Conservation (phyloP, 2,329 filamentous ascomycete genomes). For the Juglanconis sp. region DNA sequence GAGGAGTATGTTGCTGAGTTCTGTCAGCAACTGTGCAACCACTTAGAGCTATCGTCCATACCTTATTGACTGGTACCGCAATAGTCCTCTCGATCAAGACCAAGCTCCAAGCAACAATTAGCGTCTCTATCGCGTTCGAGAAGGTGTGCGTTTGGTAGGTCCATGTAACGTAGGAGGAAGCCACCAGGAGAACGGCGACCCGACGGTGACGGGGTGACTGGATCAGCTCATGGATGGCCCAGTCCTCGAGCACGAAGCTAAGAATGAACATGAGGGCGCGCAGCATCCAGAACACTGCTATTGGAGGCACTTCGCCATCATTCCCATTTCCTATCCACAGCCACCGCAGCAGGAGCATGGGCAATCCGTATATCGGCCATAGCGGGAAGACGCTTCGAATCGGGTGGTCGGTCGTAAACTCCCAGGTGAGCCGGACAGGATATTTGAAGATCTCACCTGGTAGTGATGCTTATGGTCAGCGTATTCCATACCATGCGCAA, state of each 20-base stretch:
- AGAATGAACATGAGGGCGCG: conserved; percentile 88
- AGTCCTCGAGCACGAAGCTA: conserved; percentile 96
- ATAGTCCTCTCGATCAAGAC: conserved; percentile 86
- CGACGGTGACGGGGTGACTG: conserved; percentile 68
- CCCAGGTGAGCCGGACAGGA: conserved; percentile 87
- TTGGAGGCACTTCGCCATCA: conserved; percentile 75
- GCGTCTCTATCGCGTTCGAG: conserved; percentile 93
- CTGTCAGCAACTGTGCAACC: conserved; percentile 23
- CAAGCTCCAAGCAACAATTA: conserved; percentile 89
- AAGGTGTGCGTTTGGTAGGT: conserved; percentile 98
- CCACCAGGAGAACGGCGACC: conserved; percentile 77
- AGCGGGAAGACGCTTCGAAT: conserved; percentile 95
- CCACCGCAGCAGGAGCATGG: conserved; percentile 90
- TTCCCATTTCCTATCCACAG: conserved; percentile 82
- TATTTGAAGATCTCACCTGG: conserved; percentile 90
- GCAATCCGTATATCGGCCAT: conserved; percentile 92
- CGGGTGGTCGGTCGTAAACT: conserved; percentile 83
- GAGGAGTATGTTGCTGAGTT: conserved; percentile 66
- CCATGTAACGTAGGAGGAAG: conserved; percentile 98
- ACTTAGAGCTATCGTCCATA: conserved; percentile 37
- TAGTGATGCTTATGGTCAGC: conserved; percentile 7
- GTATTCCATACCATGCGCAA: not conserved
- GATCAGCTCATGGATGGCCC: conserved; percentile 91
- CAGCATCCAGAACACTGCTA: conserved; percentile 84
- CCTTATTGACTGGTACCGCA: conserved; percentile 57